Evolutionary conservation across 2,329 filamentous ascomycete species (phyloP).

Genomic region (Nemania serpens): DNA sequence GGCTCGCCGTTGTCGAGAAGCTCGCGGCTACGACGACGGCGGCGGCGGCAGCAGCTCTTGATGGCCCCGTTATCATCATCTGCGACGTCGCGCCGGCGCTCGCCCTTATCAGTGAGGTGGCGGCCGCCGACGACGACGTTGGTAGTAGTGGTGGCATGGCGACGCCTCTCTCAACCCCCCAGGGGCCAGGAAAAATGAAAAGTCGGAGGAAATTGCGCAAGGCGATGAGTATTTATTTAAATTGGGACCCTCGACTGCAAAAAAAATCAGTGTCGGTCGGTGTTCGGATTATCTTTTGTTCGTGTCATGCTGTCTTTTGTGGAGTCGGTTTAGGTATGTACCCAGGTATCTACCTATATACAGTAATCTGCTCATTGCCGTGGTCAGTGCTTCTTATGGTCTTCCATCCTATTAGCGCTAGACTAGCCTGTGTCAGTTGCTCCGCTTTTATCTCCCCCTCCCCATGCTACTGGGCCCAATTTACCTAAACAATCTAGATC

Average conservation of each 20-base stretch:
- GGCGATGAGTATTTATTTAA: constrained; percentile 6
- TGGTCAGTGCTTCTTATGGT: no score
- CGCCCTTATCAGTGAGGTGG: constrained; percentile 16
- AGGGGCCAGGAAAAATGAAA: constrained; percentile 13
- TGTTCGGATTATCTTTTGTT: constrained; percentile 28
- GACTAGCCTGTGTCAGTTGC: no score
- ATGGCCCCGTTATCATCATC: constrained; percentile 5
- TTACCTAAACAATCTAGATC: no score
- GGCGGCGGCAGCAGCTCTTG: constrained; percentile 16
- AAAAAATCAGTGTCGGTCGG: constrained; percentile 22
- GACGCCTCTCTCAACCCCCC: constrained; percentile 24
- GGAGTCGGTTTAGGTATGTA: no score
- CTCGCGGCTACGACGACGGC: constrained; percentile 12
- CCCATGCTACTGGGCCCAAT: no score
- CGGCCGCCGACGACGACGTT: constrained; percentile 22
- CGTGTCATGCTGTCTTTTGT: no score
- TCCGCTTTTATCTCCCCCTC: no score
- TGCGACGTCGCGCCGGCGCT: constrained; percentile 16
- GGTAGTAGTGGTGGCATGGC: constrained; percentile 38
- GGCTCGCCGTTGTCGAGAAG: constrained; percentile 40
- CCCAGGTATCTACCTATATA: no score
- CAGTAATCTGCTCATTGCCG: no score
- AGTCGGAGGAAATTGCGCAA: not conserved
- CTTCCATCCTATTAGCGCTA: no score
- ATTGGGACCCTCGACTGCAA: not conserved